These are phyloP conservation scores for Achaetomiella virescens DNA, from an alignment of 495 filamentous ascomycete species.

Conservation along the genomic window DNA sequence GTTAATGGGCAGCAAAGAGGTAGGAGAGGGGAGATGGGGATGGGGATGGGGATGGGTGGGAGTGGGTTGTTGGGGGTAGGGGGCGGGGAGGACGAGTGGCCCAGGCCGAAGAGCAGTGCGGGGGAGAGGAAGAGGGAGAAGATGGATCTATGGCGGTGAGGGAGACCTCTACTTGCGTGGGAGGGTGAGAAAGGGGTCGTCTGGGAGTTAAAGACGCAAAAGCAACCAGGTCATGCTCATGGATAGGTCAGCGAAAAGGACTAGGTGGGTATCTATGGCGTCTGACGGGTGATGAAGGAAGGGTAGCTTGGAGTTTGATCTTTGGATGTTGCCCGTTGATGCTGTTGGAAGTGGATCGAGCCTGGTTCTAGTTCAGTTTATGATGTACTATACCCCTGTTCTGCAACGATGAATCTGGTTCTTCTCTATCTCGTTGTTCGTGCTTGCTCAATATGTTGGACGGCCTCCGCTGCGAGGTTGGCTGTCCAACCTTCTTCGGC, in stretches of 20 bases:
- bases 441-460: too few relatives aligned
- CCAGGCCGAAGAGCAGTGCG: constrained; percentile 35
- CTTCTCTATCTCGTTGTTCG: too few relatives aligned
- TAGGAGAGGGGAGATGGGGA: constrained; percentile 2
- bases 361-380: neutral
- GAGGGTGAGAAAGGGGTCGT: too few relatives aligned
- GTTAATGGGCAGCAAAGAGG: constrained; percentile 45
- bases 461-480: too few relatives aligned
- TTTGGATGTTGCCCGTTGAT: neutral
- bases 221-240: neutral
- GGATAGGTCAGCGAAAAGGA: neutral
- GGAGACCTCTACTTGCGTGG: too few relatives aligned
- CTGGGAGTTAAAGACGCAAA: too few relatives aligned
- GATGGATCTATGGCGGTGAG: constrained; percentile 41
- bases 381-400: too few relatives aligned
- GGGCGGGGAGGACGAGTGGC: constrained; percentile 43
- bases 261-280: neutral
- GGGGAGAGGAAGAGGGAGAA: constrained; percentile 38
- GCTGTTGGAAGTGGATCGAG: neutral
- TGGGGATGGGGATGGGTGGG: constrained; percentile 3
- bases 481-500: too few relatives aligned
- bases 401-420: too few relatives aligned
- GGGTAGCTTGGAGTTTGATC: neutral
- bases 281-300: neutral
- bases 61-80: too few relatives aligned